Evolutionary conservation across 2,329 filamentous ascomycete genomes (phyloP).

Genomic region (Paecilomyces sp.): DNA sequence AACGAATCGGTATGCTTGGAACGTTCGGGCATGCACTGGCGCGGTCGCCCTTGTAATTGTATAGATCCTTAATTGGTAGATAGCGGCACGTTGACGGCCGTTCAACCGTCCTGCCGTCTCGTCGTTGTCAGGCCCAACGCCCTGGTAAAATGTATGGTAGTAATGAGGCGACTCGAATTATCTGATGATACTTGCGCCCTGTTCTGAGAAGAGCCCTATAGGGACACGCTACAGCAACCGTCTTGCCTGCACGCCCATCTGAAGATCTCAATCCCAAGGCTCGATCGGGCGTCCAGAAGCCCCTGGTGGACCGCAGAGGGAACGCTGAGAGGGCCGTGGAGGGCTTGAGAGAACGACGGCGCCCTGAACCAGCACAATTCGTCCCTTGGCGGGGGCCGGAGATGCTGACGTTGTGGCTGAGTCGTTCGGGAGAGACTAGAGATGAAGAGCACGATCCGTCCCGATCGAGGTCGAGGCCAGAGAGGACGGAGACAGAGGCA

Average conservation of each 20-base stretch:
- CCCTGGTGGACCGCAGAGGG: background rate
- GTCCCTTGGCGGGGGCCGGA: background rate
- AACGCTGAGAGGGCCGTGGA: background rate
- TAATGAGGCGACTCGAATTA: background rate
- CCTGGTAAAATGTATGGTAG: background rate
- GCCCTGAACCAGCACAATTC: background rate
- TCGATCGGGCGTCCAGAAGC: background rate
- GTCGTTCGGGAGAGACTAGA: background rate
- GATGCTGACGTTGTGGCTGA: background rate
- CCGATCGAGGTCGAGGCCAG: background rate
- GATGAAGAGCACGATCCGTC: background rate
- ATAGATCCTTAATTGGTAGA: background rate
- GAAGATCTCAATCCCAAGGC: background rate
- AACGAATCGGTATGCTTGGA: background rate
- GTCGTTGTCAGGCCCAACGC: background rate
- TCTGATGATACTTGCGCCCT: background rate
- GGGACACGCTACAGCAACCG: background rate
- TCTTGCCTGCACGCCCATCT: background rate
- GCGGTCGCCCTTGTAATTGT: background rate
- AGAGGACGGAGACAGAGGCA: background rate
- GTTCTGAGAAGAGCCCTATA: background rate
- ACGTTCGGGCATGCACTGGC: background rate
- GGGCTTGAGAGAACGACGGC: background rate
- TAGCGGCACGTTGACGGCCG: background rate
- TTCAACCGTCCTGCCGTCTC: background rate